Percentiles rank a stretch among this genome's conserved stretches.
Conservation (phyloP, 164 flowering plant species). For the Akebia trifoliata region DNA sequence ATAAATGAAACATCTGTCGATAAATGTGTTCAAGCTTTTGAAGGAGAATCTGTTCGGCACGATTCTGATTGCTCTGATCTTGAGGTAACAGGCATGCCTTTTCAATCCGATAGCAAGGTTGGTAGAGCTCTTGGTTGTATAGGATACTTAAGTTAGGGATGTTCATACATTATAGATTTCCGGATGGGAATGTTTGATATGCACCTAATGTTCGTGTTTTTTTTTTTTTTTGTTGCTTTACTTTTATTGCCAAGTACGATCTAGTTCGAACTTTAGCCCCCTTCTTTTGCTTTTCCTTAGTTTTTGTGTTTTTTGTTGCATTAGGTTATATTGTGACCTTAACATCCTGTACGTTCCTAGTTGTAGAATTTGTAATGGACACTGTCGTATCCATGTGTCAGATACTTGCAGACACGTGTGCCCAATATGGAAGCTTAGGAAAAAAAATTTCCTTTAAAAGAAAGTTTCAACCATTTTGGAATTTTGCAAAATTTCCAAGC, state of each 20-base stretch:
- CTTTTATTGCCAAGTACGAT: neutral
- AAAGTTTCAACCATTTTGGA: no score
- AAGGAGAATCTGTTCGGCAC: slow-evolving; percentile 12
- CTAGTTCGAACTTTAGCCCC: neutral
- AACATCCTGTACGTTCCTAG: no score
- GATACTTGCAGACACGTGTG: no score
- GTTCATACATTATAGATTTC: no score
- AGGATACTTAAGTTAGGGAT: neutral
- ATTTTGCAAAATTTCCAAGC: no score
- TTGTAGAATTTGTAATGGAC: no score
- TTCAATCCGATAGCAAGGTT: slow-evolving; percentile 30
- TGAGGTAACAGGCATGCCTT: neutral
- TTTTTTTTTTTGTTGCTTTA: neutral
- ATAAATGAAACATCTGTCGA: slow-evolving; percentile 2
- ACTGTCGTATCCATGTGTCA: no score
- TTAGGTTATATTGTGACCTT: neutral
- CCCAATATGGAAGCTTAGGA: no score
- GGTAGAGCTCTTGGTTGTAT: slow-evolving; percentile 11
- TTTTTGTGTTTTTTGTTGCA: neutral
- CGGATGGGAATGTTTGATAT: neutral
- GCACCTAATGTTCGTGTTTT: neutral
- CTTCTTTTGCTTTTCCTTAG: neutral
- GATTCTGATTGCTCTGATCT: slow-evolving; percentile 12
- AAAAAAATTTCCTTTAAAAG: no score
- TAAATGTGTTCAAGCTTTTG: slow-evolving; percentile 12